Evolutionary conservation across 1,284 basidiomycete genomes (phyloP).

Genomic region (Cutaneotrichosporon dermatis): DNA sequence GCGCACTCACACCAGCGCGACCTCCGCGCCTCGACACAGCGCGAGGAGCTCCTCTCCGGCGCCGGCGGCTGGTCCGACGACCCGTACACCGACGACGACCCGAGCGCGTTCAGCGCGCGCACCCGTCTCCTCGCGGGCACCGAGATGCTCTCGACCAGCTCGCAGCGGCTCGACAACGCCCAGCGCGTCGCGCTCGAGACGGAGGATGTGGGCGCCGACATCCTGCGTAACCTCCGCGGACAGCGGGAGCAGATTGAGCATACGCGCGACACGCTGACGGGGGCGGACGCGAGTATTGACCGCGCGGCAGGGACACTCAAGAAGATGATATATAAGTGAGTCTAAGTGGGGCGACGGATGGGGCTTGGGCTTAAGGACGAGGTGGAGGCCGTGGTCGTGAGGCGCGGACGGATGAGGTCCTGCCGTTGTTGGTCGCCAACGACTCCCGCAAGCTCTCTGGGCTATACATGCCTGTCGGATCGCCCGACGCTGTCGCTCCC

Average conservation of each 20-base stretch:
- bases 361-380: no score
- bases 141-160: constrained; percentile 68
- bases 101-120: constrained; percentile 51
- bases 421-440: no score
- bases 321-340: constrained; percentile 59
- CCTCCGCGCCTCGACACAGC: constrained; percentile 45
- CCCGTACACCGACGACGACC: constrained; percentile 59
- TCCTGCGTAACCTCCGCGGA: constrained; percentile 73
- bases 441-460: no score
- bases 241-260: constrained; percentile 97
- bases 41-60: constrained; percentile 50
- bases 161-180: constrained; percentile 77
- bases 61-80: constrained; percentile 64
- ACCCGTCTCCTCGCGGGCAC: constrained; percentile 74
- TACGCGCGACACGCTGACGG: constrained; percentile 64
- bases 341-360: not conserved
- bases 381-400: no score
- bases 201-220: constrained; percentile 90
- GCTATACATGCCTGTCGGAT: no score
- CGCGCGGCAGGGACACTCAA: constrained; percentile 57
- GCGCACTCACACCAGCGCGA: constrained; percentile 51
- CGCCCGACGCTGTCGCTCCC: no score
- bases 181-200: constrained; percentile 93
- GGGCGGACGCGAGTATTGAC: constrained; percentile 58
- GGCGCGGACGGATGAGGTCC: no score